Evolutionary conservation across 202 grass and related monocot genomes (phyloP).

Genomic region (Schoenoplectus tabernaemontani): DNA sequence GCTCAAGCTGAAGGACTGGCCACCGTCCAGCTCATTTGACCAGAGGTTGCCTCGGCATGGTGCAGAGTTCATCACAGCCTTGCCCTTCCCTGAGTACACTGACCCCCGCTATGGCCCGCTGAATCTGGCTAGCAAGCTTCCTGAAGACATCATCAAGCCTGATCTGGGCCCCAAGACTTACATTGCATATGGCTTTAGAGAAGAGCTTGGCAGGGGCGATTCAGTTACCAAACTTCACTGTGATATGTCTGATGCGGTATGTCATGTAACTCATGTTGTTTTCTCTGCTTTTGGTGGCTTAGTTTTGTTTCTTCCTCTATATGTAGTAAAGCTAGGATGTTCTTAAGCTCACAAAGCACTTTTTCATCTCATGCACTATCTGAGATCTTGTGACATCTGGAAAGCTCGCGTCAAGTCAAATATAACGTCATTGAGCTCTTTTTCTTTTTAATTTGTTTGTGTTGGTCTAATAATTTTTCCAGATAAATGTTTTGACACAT

Average conservation of each 20-base stretch:
- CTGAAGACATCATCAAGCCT: conserved; percentile 42
- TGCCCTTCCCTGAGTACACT: conserved; percentile 85
- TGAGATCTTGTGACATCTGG: neutral
- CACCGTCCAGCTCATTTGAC: conserved; percentile 56
- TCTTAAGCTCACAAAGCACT: too few species aligned
- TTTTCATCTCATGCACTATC: neutral
- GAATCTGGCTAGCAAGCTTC: conserved; percentile 71
- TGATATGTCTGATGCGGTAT: conserved; percentile 75
- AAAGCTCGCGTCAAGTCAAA: neutral
- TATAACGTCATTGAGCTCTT: neutral
- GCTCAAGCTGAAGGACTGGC: conserved; percentile 90
- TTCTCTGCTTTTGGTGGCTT: neutral
- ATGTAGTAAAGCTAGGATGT: too few species aligned
- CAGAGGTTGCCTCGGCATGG: conserved; percentile 69
- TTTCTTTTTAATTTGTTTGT: neutral
- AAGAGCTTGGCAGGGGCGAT: conserved; percentile 78
- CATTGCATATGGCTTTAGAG: conserved; percentile 62
- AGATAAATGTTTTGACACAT: conserved; percentile 78
- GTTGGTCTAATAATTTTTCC: neutral
- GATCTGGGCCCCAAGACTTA: conserved; percentile 68
- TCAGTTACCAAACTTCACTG: conserved; percentile 95
- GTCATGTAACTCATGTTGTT: conserved; percentile 13
- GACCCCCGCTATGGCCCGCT: conserved; percentile 54
- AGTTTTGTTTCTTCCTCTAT: neutral
- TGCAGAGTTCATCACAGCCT: conserved; percentile 60